Evolutionary conservation across 2,329 filamentous ascomycete species (phyloP), one percentile per base, ranked within the genome.

Genomic region (Sphaerulina vaccinii): DNA sequence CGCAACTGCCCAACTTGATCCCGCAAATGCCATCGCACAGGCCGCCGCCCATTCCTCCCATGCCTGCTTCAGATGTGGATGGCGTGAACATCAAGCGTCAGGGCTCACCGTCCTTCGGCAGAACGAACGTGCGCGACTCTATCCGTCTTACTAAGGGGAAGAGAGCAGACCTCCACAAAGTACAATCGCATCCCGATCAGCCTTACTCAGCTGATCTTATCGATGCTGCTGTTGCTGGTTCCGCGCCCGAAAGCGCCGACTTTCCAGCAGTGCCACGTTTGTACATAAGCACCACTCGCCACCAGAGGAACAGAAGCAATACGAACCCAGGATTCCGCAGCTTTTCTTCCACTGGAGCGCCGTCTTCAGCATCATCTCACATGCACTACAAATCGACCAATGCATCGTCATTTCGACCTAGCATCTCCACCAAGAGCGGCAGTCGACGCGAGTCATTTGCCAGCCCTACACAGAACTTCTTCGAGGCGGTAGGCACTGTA

Each of bases 301-400:
- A 96, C 68, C 84, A 84, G 5, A 86, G 92, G 54, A 95, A 95
- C 74, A 81, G 91, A 57, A 96, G 90, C 74, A 95, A 92, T 65
- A 96, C 91, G 0, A 88, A 88, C 9, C 86, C 89, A 4, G 84
- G 87, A 39, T 89, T 93, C 75, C 83, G 90, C 39, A 90, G 86
- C 56, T 92, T 95, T 71, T 90, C 88, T 21, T 66, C 74, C 55
- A 69, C 72, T 49, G 69, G 70, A 23, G 67, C 73, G 3, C 67
- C 70, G 47, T 74, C 72, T 0, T 69, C 73, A 18, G 70, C 61
- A 10, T 59, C 57, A 6, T 58, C 56, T 18, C 54, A 45, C 8
- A 45, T 54, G 22, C 48, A 61, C 45, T 36, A 52, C 18, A 49
- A 44, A 11, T 59, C 58, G 22, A 54, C 54, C 8, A 54, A 55